phyloP scores from a whole-genome alignment of 768 basidiomycete genomes.

The Floccularia luteovirens region DNA sequence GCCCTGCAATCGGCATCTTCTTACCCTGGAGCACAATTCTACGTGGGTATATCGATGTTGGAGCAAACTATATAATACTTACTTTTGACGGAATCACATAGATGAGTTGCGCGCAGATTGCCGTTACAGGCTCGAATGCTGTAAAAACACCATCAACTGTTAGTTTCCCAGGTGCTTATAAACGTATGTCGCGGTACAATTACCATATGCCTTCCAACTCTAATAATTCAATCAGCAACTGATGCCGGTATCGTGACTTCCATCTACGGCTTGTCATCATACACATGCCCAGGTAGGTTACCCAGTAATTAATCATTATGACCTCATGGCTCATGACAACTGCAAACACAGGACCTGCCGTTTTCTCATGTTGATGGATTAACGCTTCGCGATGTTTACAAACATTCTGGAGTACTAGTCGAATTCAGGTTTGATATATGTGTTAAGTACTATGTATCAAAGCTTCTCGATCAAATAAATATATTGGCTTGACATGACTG shows the following conservation, averaged over 20 bases:
- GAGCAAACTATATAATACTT: conserved; percentile 9
- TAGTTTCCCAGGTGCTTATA: conserved; percentile 39
- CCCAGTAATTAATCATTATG: too few relatives aligned
- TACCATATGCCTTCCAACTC: background rate
- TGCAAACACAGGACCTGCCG: conserved; percentile 16
- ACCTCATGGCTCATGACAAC: too few relatives aligned
- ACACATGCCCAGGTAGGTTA: conserved; percentile 15
- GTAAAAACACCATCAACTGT: conserved; percentile 25
- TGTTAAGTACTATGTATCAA: too few relatives aligned
- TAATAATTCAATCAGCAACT: conserved; percentile 13
- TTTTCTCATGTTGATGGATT: conserved; percentile 19
- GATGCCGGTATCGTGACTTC: conserved; percentile 35
- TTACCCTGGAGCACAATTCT: conserved; percentile 54
- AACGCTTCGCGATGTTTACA: background rate
- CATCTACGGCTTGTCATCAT: conserved; percentile 25
- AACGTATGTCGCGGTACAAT: conserved; percentile 10
- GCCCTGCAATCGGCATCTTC: conserved; percentile 8
- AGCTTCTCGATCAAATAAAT: too few relatives aligned
- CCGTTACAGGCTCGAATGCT: conserved; percentile 24
- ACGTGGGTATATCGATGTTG: conserved; percentile 25
- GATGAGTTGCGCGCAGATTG: conserved; percentile 41
- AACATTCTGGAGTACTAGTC: too few relatives aligned
- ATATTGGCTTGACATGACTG: too few relatives aligned
- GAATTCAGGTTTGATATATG: too few relatives aligned
- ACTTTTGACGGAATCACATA: conserved; percentile 7